Conservation (phyloP, 1,139 yeast genomes). For the Candida smagusa region DNA sequence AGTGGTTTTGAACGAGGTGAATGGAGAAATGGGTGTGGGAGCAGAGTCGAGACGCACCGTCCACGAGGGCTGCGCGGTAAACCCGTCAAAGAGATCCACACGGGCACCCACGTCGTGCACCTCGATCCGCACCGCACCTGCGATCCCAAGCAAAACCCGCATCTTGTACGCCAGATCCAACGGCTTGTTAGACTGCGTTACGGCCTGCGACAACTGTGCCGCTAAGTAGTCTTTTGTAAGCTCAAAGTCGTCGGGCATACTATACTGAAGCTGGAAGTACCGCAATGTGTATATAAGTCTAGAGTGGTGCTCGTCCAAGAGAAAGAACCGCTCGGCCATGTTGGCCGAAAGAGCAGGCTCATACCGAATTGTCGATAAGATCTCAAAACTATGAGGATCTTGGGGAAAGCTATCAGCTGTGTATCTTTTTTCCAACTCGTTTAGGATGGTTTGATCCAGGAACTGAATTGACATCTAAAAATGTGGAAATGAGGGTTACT, state of each 20-base stretch:
- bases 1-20: slow-evolving; percentile 89
- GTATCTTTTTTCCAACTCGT: slow-evolving; percentile 14
- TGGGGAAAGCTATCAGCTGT: slow-evolving; percentile 17
- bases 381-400: slow-evolving; percentile 39
- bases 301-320: slow-evolving; percentile 61
- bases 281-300: slow-evolving; percentile 53
- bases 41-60: slow-evolving; percentile 60
- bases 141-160: slow-evolving; percentile 48
- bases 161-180: slow-evolving; percentile 50
- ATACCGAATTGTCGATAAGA: slow-evolving; percentile 68
- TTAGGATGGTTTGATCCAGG: neutral
- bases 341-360: slow-evolving; percentile 51
- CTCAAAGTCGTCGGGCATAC: slow-evolving; percentile 20
- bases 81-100: slow-evolving; percentile 45
- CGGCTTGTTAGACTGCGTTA: slow-evolving; percentile 26
- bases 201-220: slow-evolving; percentile 41
- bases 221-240: slow-evolving; percentile 44
- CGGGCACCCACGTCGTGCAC: slow-evolving; percentile 39
- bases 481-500: too few relatives aligned
- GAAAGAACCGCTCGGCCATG: slow-evolving; percentile 46
- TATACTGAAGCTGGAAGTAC: slow-evolving; percentile 43
- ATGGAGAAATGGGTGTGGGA: slow-evolving; percentile 60
- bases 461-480: too few relatives aligned
- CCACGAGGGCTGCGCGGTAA: slow-evolving; percentile 35
- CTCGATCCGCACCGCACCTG: slow-evolving; percentile 53